Evolutionary conservation across 2,329 filamentous ascomycete species (phyloP), one percentile per base, ranked within the genome.

Genomic region (Colletotrichum coccodes): DNA sequence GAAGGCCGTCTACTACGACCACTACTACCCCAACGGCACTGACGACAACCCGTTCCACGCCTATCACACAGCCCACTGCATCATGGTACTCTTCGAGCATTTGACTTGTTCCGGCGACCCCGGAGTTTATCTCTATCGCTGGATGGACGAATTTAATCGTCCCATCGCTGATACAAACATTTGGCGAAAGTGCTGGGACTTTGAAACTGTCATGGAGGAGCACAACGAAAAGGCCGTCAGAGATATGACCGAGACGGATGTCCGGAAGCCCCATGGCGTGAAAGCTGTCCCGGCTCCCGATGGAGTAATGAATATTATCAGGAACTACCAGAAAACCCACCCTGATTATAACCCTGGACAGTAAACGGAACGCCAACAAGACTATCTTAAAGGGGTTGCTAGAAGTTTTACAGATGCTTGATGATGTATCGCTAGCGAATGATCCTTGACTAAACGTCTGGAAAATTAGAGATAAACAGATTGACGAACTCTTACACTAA

Each of bases 1-100:
- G 23, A 50, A 50, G 46, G 23, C 46, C 18, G 49, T 63, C 14
- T 57, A 63, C 28, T 11, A 40, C n/a, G 46, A 53, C 1, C 36
- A 64, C 28, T 64, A 64, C 36, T 64, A 52, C 26, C 61, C 61
- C n/a, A 64, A 64, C 16, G 54, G 61, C 8, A 64, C 61, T 6
- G 61, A 64, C 23, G 61, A 59, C n/a, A 59, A 64, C 30, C 61
- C 61, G 1, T 59, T 64, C 12, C 61, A 59, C 18, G 53, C 42
- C 6, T 30, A 64, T 32, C 61, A 64, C 21, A 64, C 46, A 18
- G 46, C 61, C 7, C 61, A 64, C 4, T 64, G 61, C 28, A 59
- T 64, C 32, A 64, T 64, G 61, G 60, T 64, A 7, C 34, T 64
- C 1, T 64, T 52, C 21, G 54, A 64, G 36, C 61, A 64, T 1